Evolutionary conservation across 225 moss, liverwort and hornwort genomes (phyloP).

Genomic region (Neckera pumila): DNA sequence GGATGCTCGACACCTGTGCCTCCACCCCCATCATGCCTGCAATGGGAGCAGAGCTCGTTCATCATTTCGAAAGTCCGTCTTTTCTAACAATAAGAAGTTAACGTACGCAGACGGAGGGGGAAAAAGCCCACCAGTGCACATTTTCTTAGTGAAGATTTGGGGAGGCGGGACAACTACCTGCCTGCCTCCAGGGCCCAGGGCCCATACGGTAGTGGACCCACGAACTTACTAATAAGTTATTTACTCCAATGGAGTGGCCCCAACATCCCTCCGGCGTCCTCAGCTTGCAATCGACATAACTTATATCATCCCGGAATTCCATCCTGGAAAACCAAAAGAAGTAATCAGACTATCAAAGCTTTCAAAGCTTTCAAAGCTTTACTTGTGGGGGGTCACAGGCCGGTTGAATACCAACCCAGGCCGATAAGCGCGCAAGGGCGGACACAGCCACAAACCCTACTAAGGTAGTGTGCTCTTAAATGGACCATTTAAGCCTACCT

Average conservation of each 20-base stretch:
- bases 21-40: conserved; percentile 15
- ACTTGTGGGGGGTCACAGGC: background rate
- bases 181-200: background rate
- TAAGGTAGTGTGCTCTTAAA: too few relatives aligned
- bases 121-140: background rate
- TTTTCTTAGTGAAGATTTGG: background rate
- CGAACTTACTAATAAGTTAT: too few relatives aligned
- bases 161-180: background rate
- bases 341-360: background rate
- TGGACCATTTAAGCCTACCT: too few relatives aligned
- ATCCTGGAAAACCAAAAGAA: background rate
- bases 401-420: too few relatives aligned
- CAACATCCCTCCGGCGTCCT: background rate
- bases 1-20: background rate
- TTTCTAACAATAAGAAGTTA: too few relatives aligned
- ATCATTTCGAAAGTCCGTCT: background rate
- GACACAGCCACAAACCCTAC: background rate
- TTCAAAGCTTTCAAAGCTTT: background rate
- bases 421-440: too few relatives aligned
- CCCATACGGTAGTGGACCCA: background rate
- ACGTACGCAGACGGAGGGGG: too few relatives aligned
- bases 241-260: background rate
- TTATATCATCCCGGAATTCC: background rate
- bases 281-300: background rate
- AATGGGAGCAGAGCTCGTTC: background rate